Evolutionary conservation across 805 yeast genomes (phyloP).

Genomic region (Blastobotrys mokoenaii): DNA sequence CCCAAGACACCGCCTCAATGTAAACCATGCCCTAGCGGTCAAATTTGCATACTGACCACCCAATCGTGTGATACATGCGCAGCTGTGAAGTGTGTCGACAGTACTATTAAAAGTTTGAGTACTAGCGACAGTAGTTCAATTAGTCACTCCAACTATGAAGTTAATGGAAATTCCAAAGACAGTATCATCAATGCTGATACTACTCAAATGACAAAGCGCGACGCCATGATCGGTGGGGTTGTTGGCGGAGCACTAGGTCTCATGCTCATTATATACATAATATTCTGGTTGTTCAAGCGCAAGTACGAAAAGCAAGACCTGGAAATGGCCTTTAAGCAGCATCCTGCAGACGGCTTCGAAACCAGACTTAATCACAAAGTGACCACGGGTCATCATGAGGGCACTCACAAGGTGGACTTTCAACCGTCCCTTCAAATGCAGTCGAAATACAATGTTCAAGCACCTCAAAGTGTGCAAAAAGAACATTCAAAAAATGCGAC

Average conservation of each 20-base stretch:
- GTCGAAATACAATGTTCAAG: no score
- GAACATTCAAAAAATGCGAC: no score
- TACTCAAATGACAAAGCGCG: not conserved
- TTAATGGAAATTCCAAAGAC: not conserved
- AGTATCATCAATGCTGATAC: not conserved
- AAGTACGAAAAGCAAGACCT: not conserved
- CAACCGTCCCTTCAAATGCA: no score
- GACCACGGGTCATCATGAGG: no score
- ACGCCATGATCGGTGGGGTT: not conserved
- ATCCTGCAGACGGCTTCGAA: not conserved
- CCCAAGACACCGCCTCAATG: constrained; percentile 11
- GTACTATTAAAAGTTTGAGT: not conserved
- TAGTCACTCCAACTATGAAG: not conserved
- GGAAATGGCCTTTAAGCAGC: not conserved
- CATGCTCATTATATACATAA: not conserved
- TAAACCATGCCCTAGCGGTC: constrained; percentile 11
- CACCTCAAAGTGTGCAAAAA: no score
- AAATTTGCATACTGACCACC: constrained; percentile 12
- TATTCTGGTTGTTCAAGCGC: not conserved
- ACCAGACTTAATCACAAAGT: no score
- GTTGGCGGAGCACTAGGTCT: not conserved
- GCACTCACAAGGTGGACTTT: no score
- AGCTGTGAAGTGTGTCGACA: constrained; percentile 8
- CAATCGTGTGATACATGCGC: constrained; percentile 15
- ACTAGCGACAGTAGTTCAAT: not conserved